Percentiles rank a stretch among this genome's conserved stretches.
Evolutionary conservation across 1,284 basidiomycete genomes (phyloP).

Genomic region (Rhizopogon parksii): DNA sequence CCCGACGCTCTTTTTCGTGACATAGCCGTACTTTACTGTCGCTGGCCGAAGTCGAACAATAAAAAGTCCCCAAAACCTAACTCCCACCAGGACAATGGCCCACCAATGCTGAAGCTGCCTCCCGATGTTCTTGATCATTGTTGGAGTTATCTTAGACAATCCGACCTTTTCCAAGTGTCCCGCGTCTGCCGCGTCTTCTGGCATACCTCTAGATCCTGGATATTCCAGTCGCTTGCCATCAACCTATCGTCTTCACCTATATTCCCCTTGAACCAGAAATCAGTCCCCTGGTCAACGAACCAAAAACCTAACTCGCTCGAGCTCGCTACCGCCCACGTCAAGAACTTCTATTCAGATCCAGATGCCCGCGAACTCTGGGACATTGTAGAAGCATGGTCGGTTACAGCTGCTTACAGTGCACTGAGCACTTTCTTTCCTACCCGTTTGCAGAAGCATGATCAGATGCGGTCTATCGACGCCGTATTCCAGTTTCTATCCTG

Average conservation of each 20-base stretch:
- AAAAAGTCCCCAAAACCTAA: background rate
- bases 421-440: background rate
- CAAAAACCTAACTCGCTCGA: background rate
- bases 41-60: background rate
- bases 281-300: background rate
- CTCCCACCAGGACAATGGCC: background rate
- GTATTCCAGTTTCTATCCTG: background rate
- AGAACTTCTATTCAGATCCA: background rate
- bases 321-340: background rate
- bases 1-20: background rate
- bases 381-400: background rate
- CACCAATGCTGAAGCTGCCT: background rate
- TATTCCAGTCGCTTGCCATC: background rate
- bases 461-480: background rate
- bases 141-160: background rate
- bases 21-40: background rate
- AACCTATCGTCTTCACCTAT: background rate
- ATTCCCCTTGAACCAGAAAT: background rate
- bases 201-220: background rate
- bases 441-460: background rate
- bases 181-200: background rate
- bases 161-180: background rate
- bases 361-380: background rate
- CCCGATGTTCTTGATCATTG: background rate
- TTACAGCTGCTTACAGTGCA: background rate